Evolutionary conservation across 345 rosid species (phyloP).

Genomic region (Rhizophora apiculata): DNA sequence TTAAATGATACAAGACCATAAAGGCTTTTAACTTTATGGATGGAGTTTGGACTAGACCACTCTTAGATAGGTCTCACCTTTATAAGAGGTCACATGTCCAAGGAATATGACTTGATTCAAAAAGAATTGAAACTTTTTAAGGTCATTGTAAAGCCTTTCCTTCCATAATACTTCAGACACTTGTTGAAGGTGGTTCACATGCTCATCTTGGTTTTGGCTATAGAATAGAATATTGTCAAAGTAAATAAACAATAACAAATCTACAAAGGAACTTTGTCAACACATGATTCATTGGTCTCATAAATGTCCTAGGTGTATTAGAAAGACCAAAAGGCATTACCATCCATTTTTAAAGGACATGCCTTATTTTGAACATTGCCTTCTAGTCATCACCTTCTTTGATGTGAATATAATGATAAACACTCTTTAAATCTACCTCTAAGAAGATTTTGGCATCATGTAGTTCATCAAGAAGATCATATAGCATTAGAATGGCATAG

Average conservation of each 20-base stretch:
- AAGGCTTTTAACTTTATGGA: too few species aligned
- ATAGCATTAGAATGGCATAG: background rate
- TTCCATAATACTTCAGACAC: too few species aligned
- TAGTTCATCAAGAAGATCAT: background rate
- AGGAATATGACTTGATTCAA: too few species aligned
- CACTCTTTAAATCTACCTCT: too few species aligned
- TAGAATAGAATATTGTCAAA: background rate
- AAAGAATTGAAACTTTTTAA: too few species aligned
- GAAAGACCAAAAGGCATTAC: background rate
- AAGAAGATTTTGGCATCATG: background rate
- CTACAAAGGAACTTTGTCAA: background rate
- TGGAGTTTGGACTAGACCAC: too few species aligned
- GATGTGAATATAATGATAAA: background rate
- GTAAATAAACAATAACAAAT: background rate
- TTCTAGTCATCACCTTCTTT: background rate
- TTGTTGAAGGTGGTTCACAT: too few species aligned
- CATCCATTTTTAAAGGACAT: background rate
- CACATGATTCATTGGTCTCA: background rate
- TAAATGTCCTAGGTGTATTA: background rate
- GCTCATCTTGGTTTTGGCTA: background rate
- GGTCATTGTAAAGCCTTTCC: too few species aligned
- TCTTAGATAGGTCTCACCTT: too few species aligned
- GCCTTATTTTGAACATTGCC: background rate
- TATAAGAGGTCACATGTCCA: too few species aligned
- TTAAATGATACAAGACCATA: too few species aligned